Base-by-base conservation (phyloP, 2,329 filamentous ascomycete genomes). In the Trichoderma gracile region DNA sequence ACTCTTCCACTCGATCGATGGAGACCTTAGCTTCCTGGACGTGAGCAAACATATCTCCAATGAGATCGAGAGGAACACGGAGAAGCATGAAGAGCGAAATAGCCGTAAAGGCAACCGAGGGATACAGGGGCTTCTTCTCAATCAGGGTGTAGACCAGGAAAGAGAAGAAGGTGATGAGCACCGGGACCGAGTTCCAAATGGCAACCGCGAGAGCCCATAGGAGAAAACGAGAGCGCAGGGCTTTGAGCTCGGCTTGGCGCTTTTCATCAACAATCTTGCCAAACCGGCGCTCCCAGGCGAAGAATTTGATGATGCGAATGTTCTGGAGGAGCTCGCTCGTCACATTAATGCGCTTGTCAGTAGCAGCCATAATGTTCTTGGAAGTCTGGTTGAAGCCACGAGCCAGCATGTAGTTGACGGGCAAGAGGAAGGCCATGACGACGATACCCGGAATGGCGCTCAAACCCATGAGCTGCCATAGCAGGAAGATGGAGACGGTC, bases 241-340 rank as follows among this genome's bases (percentile, higher is more conserved):
- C 87, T 70, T 85, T 87, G 58, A 99, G 82, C 76, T 99, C 95
- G 3, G 81, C 81, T 49, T 83, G 82, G 67, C 95, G 88, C 79
- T 97, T 97, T 75, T 97, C 94, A 66, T 96, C 90, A 40, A 99
- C 92, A 62, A 92, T 87, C 23, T 86, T 85, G 64, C 91, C 86
- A 74, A 97, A 99, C 2, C 94, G 90, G 71, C 93, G 88, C 76
- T 99, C 95, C 95, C 95, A 99, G 0, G 95, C 94, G 75, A 99
- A 99, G 77, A 95, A 99, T 75, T 99, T 99, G 85, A 99, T 98
- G 75, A 99, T 97, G 58, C 95, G 88, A 69, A 99, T 98, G 72
- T 98, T 99, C 73, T 96, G 93, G 30, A 99, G 81, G 8, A 98
- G 91, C 77, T 99, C 95, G 75, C 99, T 99, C 5, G 95, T 99